Percentiles rank a stretch among this genome's conserved stretches.
Evolutionary conservation across 768 basidiomycete species (phyloP).

Genomic region (Neoboletus brunneissimus): DNA sequence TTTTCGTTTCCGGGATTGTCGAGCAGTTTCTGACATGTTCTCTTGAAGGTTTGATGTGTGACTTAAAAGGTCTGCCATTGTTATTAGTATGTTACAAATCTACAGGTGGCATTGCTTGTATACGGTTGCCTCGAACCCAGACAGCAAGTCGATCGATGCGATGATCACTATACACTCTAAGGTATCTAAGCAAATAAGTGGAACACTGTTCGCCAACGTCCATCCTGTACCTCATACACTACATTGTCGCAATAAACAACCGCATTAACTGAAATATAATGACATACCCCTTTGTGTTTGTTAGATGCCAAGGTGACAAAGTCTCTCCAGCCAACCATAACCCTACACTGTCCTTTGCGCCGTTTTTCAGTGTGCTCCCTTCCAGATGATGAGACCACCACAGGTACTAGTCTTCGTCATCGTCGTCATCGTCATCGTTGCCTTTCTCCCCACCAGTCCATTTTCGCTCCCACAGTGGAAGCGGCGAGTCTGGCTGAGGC

Average conservation of each 20-base stretch:
- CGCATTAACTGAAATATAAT: constrained; percentile 32
- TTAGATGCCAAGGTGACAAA: constrained; percentile 1
- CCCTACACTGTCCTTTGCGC: neutral
- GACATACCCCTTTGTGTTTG: constrained; percentile 5
- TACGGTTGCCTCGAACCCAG: neutral
- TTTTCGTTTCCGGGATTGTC: constrained; percentile 42
- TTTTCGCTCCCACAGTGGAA: constrained; percentile 74
- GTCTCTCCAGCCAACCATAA: neutral
- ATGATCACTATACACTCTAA: constrained; percentile 4
- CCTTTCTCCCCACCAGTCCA: constrained; percentile 73
- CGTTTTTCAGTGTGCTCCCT: neutral
- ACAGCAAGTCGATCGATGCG: too few species aligned
- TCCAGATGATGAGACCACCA: neutral
- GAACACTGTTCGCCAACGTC: constrained; percentile 1
- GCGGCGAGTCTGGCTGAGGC: constrained; percentile 23
- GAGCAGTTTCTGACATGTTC: constrained; percentile 21
- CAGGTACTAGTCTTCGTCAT: constrained; percentile 35
- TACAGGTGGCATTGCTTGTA: neutral
- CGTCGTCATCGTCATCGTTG: constrained; percentile 47
- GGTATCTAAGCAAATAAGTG: constrained; percentile 20
- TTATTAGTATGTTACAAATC: neutral
- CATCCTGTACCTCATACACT: constrained; percentile 5
- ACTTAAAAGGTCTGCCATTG: neutral
- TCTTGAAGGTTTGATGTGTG: neutral
- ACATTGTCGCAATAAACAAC: constrained; percentile 2